Percentiles rank a stretch among this genome's conserved stretches.
phyloP scores from a whole-genome alignment of 768 basidiomycete genomes.

The Rhizopogon vinicolor region DNA sequence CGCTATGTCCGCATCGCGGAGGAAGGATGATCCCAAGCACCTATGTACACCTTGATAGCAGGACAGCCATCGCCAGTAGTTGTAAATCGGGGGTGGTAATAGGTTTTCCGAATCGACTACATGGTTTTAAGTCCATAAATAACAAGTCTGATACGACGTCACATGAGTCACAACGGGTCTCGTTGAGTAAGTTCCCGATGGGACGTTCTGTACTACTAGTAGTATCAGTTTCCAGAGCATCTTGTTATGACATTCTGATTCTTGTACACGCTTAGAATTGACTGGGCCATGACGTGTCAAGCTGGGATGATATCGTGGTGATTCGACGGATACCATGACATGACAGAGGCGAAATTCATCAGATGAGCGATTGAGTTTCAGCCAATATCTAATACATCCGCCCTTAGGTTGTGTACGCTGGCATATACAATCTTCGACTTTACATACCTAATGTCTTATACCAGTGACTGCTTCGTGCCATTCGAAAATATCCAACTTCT shows the following conservation, averaged over 20 bases:
- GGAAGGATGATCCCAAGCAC: background rate
- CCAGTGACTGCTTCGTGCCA: background rate
- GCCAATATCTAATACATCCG: background rate
- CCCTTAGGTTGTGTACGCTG: background rate
- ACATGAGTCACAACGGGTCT: no score
- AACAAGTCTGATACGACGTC: conserved; percentile 11
- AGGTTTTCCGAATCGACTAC: background rate
- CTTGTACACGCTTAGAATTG: background rate
- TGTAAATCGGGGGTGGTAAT: conserved; percentile 21
- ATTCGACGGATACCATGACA: background rate
- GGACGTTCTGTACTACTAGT: background rate
- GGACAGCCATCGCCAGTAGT: conserved; percentile 54
- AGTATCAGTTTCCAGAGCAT: background rate
- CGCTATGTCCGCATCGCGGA: background rate
- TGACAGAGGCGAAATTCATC: background rate
- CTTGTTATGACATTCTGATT: no score
- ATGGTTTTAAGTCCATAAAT: background rate
- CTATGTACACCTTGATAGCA: conserved; percentile 50
- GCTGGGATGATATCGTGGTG: background rate
- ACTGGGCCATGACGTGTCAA: background rate
- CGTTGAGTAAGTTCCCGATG: no score
- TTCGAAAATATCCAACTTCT: background rate
- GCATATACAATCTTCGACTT: background rate
- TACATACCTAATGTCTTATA: background rate
- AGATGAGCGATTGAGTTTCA: background rate